Percentiles rank a stretch among this genome's conserved stretches.
phyloP scores from a whole-genome alignment of 1,284 basidiomycete species.

The Melanopsichium pennsylvanicum region DNA sequence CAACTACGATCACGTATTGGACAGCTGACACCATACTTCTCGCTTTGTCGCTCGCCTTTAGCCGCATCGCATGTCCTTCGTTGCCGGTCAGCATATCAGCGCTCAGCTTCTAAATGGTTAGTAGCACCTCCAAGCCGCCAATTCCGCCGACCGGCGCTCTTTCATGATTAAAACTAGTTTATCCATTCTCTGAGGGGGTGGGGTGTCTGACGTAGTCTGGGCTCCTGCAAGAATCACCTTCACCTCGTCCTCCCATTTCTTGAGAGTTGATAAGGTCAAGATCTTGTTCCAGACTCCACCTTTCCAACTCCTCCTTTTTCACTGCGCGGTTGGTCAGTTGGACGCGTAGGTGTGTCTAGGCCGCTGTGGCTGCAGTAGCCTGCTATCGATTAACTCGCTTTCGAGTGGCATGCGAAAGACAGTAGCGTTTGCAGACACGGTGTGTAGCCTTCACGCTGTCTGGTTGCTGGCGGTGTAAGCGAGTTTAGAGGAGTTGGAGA shows the following conservation, averaged over 20 bases:
- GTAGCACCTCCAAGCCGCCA: background rate
- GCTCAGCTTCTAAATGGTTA: slow-evolving; percentile 11
- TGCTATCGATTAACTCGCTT: slow-evolving; percentile 44
- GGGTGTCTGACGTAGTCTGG: slow-evolving; percentile 38
- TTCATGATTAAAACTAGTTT: slow-evolving; percentile 55
- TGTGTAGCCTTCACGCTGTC: slow-evolving; percentile 47
- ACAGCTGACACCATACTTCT: too few species aligned
- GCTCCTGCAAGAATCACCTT: slow-evolving; percentile 5
- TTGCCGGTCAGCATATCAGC: too few species aligned
- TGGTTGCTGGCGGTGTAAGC: slow-evolving; percentile 1
- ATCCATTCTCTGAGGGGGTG: slow-evolving; percentile 56
- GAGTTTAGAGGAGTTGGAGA: slow-evolving; percentile 7
- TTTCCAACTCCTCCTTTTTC: slow-evolving; percentile 12
- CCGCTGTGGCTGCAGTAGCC: slow-evolving; percentile 19
- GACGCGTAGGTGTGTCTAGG: slow-evolving; percentile 39
- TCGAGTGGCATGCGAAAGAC: slow-evolving; percentile 48
- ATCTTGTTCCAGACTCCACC: slow-evolving; percentile 21
- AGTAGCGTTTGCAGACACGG: slow-evolving; percentile 8
- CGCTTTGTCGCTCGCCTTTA: too few species aligned
- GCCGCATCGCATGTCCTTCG: background rate
- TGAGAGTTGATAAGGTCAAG: slow-evolving; percentile 2
- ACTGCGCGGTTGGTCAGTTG: slow-evolving; percentile 10
- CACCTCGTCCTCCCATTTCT: slow-evolving; percentile 1
- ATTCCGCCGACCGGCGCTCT: slow-evolving; percentile 1
- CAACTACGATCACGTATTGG: too few species aligned